Evolutionary conservation across 768 basidiomycete genomes (phyloP).

Genomic region (Lentinula sp.): DNA sequence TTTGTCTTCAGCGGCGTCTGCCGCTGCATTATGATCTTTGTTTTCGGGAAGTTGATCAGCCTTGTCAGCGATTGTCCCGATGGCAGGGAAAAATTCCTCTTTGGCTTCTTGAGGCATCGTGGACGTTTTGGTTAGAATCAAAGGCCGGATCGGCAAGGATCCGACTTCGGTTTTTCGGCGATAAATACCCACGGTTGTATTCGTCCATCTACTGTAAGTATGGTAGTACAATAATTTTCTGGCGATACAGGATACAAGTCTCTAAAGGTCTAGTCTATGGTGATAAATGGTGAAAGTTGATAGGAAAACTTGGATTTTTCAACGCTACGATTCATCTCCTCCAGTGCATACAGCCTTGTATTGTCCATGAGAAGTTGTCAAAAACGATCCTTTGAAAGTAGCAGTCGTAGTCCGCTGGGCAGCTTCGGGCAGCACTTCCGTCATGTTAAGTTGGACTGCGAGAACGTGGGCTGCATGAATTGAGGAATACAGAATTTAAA

Average conservation of each 20-base stretch:
- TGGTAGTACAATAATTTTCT: too few species aligned
- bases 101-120: background rate
- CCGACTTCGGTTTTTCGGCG: too few species aligned
- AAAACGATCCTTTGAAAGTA: background rate
- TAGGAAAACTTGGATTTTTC: too few species aligned
- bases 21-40: background rate
- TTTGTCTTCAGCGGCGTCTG: constrained; percentile 41
- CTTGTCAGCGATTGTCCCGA: constrained; percentile 45
- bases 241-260: too few species aligned
- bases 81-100: constrained; percentile 46
- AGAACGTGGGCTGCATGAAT: background rate
- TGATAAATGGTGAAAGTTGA: too few species aligned
- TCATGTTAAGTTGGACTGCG: background rate
- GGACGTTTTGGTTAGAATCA: constrained; percentile 9
- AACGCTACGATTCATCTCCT: background rate
- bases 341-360: background rate
- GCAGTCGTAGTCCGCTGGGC: background rate
- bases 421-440: background rate
- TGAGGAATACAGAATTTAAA: background rate
- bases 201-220: too few species aligned
- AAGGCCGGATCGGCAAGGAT: background rate
- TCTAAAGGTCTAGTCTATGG: too few species aligned
- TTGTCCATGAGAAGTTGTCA: background rate
- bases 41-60: constrained; percentile 1
- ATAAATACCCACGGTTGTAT: too few species aligned